Conservation (phyloP, 345 rosid species). For the Bretschneidera sinensis region DNA sequence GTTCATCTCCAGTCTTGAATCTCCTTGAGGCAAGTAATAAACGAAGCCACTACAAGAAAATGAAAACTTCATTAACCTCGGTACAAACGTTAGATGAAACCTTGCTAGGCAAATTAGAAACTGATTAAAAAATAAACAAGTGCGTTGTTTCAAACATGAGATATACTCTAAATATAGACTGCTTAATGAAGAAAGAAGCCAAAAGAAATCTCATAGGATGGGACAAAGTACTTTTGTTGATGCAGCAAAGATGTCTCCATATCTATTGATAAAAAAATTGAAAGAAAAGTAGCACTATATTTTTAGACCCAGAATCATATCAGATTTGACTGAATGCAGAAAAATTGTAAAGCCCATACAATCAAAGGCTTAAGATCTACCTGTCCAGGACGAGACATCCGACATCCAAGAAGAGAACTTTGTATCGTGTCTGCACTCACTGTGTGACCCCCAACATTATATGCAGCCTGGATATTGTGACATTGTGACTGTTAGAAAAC, state of each 20-base stretch:
- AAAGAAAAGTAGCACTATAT: too few relatives aligned
- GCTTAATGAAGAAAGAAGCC: too few relatives aligned
- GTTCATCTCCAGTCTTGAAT: conserved; percentile 69
- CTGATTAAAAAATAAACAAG: background rate
- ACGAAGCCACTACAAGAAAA: conserved; percentile 70
- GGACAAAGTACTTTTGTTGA: too few relatives aligned
- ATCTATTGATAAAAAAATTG: too few relatives aligned
- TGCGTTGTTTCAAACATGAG: too few relatives aligned
- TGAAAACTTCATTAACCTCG: conserved; percentile 18
- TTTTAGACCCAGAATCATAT: too few relatives aligned
- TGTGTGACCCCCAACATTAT: conserved; percentile 87
- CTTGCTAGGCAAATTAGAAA: background rate
- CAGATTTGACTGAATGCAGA: too few relatives aligned
- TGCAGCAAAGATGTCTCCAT: too few relatives aligned
- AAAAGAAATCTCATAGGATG: too few relatives aligned
- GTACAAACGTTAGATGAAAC: background rate
- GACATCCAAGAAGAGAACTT: conserved; percentile 70
- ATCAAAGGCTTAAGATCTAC: conserved; percentile 25
- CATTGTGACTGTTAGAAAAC: background rate
- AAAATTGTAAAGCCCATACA: too few relatives aligned
- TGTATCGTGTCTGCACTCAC: conserved; percentile 81
- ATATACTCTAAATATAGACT: too few relatives aligned
- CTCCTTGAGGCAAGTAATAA: conserved; percentile 62
- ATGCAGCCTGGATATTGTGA: conserved; percentile 73
- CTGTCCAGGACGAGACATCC: conserved; percentile 96